Conservation (phyloP, 2,329 filamentous ascomycete species). For the Neonectria punicea region DNA sequence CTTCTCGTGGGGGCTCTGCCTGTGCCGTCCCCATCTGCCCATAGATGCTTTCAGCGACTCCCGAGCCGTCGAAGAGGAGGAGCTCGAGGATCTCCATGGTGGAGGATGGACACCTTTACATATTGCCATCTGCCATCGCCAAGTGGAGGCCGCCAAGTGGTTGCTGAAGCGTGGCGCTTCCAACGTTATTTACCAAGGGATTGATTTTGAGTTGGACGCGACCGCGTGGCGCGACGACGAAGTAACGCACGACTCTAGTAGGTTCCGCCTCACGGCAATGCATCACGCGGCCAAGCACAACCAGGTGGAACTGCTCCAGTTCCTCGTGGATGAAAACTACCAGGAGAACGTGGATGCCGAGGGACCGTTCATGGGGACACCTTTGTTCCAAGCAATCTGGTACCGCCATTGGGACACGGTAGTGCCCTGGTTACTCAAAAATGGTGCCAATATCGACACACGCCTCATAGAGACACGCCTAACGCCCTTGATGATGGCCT, state of each 20-base stretch:
- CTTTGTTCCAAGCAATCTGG: conserved; percentile 42
- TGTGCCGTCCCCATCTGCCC: conserved; percentile 42
- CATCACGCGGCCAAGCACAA: conserved; percentile 39
- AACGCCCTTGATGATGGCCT: conserved; percentile 43
- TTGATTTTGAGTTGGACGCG: conserved; percentile 39
- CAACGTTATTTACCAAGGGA: conserved; percentile 38
- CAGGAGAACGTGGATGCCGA: conserved; percentile 36
- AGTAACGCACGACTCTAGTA: conserved; percentile 28
- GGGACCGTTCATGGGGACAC: conserved; percentile 42
- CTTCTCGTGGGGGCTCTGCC: conserved; percentile 40
- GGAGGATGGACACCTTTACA: conserved; percentile 44
- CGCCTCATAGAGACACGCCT: conserved; percentile 42
- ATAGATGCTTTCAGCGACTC: conserved; percentile 41
- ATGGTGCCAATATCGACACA: conserved; percentile 39
- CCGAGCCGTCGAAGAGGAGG: conserved; percentile 40
- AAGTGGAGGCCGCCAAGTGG: conserved; percentile 40
- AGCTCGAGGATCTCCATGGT: conserved; percentile 42
- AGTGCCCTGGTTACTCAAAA: conserved; percentile 41
- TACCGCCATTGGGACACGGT: conserved; percentile 40
- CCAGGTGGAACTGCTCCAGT: conserved; percentile 34
- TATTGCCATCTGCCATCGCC: conserved; percentile 40
- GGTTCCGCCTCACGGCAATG: conserved; percentile 39
- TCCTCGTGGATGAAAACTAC: conserved; percentile 32
- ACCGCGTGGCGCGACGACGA: conserved; percentile 38
- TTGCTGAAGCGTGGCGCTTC: conserved; percentile 39